Evolutionary conservation across 2,329 filamentous ascomycete species (phyloP), one percentile per base, ranked within the genome.

Genomic region (Trichoderma citrinoviride): DNA sequence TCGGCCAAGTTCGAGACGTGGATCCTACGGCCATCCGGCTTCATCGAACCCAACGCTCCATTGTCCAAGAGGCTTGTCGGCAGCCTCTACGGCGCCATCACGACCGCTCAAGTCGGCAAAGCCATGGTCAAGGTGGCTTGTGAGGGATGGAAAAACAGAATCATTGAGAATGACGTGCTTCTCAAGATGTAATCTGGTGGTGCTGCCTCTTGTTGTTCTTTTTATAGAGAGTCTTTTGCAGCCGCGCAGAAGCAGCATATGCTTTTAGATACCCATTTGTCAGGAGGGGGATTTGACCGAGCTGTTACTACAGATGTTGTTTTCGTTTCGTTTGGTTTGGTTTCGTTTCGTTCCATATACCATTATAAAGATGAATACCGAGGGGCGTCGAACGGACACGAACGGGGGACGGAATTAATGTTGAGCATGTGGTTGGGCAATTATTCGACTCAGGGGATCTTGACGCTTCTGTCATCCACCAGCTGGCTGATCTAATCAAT

Each of bases 41-140:
- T 81, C 41, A 65, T 74, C 43, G 67, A 70, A 3, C 65, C 67
- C 1, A 68, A 75, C 27, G 69, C 71, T 3, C 62, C 69, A 6
- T 15, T 71, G 8, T 46, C 73, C 27, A 72, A 72, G 27, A 70
- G 70, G 33, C n/a, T 72, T 2, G 70, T 73, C 3, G 73, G 71
- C 1, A 69, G 72, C 37, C 65, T 78, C 37, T 70, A 68, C 27
- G 71, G 67, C 0, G 71, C 73, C 49, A 77, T 81, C n/a, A 72
- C 70, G 2, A 71, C 76, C 10, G 65, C 74, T 5, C 74, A 76
- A 17, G 67, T 81, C 21, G 79, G 74, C 1, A 75, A 67, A 62
- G 75, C 73, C 1, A 74, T 79, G 72, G 68, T 78, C 17, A 73
- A 69, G 62, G 70, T 81, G 12, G 73, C 72, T 0, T 66, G 76